Percentiles rank a stretch among this genome's conserved stretches.
Evolutionary conservation across 108 stramenopile species (phyloP).

Genomic region (Skeletonema marinoi): DNA sequence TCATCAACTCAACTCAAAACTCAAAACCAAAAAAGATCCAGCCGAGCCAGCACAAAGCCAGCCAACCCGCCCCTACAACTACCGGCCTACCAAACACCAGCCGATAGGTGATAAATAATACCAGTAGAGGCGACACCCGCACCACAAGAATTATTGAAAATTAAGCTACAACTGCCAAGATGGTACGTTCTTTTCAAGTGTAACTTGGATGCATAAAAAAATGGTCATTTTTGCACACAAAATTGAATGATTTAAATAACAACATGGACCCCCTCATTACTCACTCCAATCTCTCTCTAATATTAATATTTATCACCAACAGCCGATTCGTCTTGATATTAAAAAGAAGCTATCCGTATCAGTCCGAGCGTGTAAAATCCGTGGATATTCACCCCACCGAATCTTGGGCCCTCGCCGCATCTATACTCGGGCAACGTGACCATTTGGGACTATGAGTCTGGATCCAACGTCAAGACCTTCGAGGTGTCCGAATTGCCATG

Average conservation of each 20-base stretch:
- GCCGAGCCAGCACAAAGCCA: too few relatives aligned
- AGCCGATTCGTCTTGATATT: slow-evolving; percentile 90
- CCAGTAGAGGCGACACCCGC: too few relatives aligned
- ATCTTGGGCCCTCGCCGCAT: slow-evolving; percentile 96
- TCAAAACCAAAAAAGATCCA: too few relatives aligned
- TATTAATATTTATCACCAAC: neutral
- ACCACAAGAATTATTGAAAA: too few relatives aligned
- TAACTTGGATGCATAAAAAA: neutral
- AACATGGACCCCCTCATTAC: too few relatives aligned
- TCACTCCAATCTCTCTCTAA: neutral
- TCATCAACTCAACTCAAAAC: too few relatives aligned
- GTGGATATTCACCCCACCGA: slow-evolving; percentile 97
- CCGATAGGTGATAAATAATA: too few relatives aligned
- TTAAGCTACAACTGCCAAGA: neutral
- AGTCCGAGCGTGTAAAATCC: slow-evolving; percentile 97
- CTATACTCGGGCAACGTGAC: slow-evolving; percentile 98
- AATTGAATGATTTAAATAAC: neutral
- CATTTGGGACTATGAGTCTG: slow-evolving; percentile 96
- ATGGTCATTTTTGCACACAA: neutral
- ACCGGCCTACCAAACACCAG: too few relatives aligned
- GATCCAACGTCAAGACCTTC: slow-evolving; percentile 90
- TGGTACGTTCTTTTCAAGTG: neutral
- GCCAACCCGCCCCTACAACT: too few relatives aligned
- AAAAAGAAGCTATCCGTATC: slow-evolving; percentile 87
- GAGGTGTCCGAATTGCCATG: slow-evolving; percentile 94